Conservation (phyloP, 352 stramenopile genomes). For the Globisporangium nodosum region DNA sequence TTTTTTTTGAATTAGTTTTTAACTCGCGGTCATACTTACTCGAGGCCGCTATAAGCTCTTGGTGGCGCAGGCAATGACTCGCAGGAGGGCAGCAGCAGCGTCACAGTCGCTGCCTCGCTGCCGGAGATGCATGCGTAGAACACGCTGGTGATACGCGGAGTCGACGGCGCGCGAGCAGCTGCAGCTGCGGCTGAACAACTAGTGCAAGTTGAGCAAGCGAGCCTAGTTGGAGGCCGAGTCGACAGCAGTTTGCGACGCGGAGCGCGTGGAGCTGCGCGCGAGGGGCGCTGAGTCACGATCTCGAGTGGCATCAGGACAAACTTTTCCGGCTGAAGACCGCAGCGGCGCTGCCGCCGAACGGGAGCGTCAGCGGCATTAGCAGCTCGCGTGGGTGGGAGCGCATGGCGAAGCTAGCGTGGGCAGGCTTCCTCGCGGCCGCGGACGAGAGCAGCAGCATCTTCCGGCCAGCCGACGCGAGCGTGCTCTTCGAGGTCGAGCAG, state of each 20-base stretch:
- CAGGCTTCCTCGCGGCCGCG: too few species aligned
- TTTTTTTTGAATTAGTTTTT: too few species aligned
- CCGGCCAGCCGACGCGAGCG: too few species aligned
- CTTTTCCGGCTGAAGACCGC: conserved; percentile 34
- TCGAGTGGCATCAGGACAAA: conserved; percentile 59
- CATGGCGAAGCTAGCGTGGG: too few species aligned
- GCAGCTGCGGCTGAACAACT: conserved; percentile 20
- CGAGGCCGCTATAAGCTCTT: too few species aligned
- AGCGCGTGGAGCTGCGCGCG: conserved; percentile 41
- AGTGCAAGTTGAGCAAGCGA: conserved; percentile 5
- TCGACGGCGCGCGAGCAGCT: conserved; percentile 29
- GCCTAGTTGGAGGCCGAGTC: conserved; percentile 10
- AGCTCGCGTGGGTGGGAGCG: background rate
- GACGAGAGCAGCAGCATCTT: too few species aligned
- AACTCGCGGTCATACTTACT: too few species aligned
- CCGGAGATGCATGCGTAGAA: too few species aligned
- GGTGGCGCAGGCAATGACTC: too few species aligned
- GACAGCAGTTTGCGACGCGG: conserved; percentile 8
- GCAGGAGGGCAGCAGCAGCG: too few species aligned
- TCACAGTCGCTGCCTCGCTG: too few species aligned
- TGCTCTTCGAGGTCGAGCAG: too few species aligned
- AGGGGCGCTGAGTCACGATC: conserved; percentile 39
- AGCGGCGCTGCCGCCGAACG: background rate
- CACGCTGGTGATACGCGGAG: conserved; percentile 18
- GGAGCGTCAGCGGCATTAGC: background rate